Evolutionary conservation across 2,329 filamentous ascomycete genomes (phyloP).

Genomic region (Ophiognomonia clavigignenti-juglandacearum): DNA sequence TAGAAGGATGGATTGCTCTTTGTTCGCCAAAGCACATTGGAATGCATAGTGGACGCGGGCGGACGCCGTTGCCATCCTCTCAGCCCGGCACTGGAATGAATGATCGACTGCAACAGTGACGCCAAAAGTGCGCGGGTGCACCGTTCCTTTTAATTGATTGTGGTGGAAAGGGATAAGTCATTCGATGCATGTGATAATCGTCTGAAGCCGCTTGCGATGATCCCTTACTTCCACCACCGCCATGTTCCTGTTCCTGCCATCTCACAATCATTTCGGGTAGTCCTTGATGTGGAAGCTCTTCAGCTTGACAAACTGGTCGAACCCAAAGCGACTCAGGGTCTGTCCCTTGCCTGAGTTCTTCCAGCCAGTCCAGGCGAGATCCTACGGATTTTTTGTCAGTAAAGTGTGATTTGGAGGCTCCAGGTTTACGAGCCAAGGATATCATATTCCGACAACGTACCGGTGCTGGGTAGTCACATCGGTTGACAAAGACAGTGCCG

Average conservation of each 20-base stretch:
- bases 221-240: conserved; percentile 13
- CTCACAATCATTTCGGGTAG: conserved; percentile 50
- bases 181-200: conserved; percentile 1
- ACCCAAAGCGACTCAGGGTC: conserved; percentile 84
- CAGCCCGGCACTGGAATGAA: conserved; percentile 8
- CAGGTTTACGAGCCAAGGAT: conserved; percentile 8
- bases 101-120: conserved; percentile 1
- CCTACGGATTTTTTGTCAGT: conserved; percentile 43
- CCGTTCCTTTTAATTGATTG: conserved; percentile 14
- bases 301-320: conserved; percentile 92
- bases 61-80: background rate
- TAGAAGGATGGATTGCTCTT: too few species aligned
- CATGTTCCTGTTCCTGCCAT: background rate
- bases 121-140: conserved; percentile 8
- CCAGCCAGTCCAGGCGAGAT: conserved; percentile 95
- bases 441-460: conserved; percentile 45
- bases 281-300: conserved; percentile 96
- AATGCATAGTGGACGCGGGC: conserved; percentile 10
- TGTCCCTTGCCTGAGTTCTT: conserved; percentile 94
- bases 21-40: conserved; percentile 1
- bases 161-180: background rate
- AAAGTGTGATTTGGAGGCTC: conserved; percentile 9
- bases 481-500: conserved; percentile 93
- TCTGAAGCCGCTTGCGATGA: conserved; percentile 6
- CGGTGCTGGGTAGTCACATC: conserved; percentile 86